Conservation (phyloP, 495 filamentous ascomycete species). For the Aspergillus heteromorphus region DNA sequence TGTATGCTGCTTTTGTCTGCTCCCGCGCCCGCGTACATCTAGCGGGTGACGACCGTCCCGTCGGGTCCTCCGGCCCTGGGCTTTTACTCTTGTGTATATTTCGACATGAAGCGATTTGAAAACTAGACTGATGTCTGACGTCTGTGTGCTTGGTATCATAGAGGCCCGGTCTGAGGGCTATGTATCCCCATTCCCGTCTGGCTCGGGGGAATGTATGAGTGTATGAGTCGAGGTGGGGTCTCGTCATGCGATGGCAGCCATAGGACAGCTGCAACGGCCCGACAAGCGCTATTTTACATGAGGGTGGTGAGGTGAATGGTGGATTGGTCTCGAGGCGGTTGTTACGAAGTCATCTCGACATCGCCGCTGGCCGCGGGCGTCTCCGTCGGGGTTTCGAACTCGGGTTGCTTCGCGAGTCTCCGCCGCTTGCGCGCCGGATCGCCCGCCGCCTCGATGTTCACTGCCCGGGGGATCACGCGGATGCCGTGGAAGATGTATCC, state of each 20-base stretch:
- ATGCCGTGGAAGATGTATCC: constrained; percentile 85
- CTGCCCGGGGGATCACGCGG: constrained; percentile 70
- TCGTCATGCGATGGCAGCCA: not conserved
- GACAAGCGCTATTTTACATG: not conserved
- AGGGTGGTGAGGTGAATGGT: not conserved
- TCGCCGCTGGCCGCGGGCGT: constrained; percentile 19
- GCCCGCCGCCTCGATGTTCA: constrained; percentile 75
- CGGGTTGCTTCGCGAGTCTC: constrained; percentile 27
- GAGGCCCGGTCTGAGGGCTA: not conserved
- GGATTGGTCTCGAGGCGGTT: too few species aligned
- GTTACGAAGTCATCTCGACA: constrained; percentile 29
- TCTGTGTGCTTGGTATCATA: not conserved
- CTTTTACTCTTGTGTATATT: constrained; percentile 7
- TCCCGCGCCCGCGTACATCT: constrained; percentile 6
- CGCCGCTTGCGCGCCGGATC: constrained; percentile 56
- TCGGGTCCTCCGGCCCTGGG: constrained; percentile 1
- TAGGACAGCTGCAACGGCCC: not conserved
- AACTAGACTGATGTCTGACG: too few species aligned
- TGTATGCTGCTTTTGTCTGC: constrained; percentile 17
- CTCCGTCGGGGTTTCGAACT: constrained; percentile 17
- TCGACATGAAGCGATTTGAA: constrained; percentile 7
- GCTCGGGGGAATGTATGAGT: too few species aligned
- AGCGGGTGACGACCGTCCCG: constrained; percentile 10
- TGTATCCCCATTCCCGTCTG: not conserved
- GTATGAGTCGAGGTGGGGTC: not conserved